Base-by-base conservation (phyloP, 441 rosid species). In the Rhodomyrtus psidioides region DNA sequence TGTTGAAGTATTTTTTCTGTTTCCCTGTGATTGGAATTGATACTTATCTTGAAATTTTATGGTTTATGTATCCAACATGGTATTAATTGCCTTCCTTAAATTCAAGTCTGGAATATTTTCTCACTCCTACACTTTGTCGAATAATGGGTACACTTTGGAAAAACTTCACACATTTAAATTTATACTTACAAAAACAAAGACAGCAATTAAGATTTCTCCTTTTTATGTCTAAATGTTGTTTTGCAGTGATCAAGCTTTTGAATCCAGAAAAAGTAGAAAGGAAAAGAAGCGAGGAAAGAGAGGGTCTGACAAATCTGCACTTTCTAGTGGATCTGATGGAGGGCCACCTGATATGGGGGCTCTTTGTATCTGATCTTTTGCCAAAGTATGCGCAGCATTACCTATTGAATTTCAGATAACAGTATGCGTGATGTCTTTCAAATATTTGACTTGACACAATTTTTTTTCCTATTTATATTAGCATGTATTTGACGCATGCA, bases 301-400 rank as follows among this genome's bases (percentile, higher is more conserved):
- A 84, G 92, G 88, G 86, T 62, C 83, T 65, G 82, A 89, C 55
- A 86, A 86, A 85, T 84, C 92, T 58, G 76, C 84, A 54, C 86
- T 90, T 79, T 85, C 91, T 5, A 27, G 85, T 83, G 95, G 89
- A 90, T 87, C 88, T 59, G 96, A 92, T 86, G 89, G 90, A 84
- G 93, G 89, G 85, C 92, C 91, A 53, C 94, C 91, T 81, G 97
- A 97, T 89, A 88, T 97, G 89, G 99, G 98, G 87, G 97, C 99
- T 46, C 98, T 97, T 85, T 97, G 98, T 88, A 93, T 94, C 90
- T 96, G 89, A 92, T 82, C 84, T 39, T 82, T n/a, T 39, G 79
- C 44, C 42, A 3, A 70, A 70, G 79, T 39, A 70, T 39, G 14
- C 23, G 51, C 16, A 39, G 16, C 79, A 10, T 39, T 46, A 39